Base-by-base conservation (phyloP, 345 rosid genomes). In the Triadica sebifera region DNA sequence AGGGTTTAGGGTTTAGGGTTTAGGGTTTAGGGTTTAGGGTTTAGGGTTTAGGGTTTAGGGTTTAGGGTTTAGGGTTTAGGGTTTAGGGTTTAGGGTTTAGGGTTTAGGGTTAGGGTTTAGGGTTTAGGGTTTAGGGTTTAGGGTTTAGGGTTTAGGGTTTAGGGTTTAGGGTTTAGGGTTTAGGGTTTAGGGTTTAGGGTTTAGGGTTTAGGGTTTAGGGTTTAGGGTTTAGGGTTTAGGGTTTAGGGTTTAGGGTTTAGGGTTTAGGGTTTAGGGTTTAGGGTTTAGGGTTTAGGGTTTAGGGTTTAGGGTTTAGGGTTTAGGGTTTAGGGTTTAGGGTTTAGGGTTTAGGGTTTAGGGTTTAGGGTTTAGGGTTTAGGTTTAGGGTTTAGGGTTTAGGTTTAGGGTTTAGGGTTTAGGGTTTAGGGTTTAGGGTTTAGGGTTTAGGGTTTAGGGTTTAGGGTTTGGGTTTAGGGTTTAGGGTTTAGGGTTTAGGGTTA, bases 201-300 rank as follows among this genome's bases (percentile, higher is more conserved):
- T 72, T 49, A 34, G 75, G 75, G 49, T 72, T 72, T 29, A 49
- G 75, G 75, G 68, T 72, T 72, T 61, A 62, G 75, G 75, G 68
- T 72, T 72, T 61, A 46, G 75, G 75, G 65, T 72, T 72, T 49
- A 65, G 75, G 75, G 65, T 72, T 72, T 47, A 53, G 75, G 75
- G 52, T 61, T 72, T 72, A 61, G 67, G 69, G 60, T 69, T 69
- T 69, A 69, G 72, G 72, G 72, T 69, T 69, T 69, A 69, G 75
- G 69, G 75, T 61, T 72, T 62, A 62, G 75, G 75, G 75, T 72
- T 72, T 72, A 72, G 75, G 75, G 75, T 72, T 72, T 72, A 72
- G 75, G 75, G 75, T 72, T 72, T 72, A 72, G 75, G 75, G 68
- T 39, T 72, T 72, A 47, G 68, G 66, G 59, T 69, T 69, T 50